Percentiles rank a stretch among this genome's conserved stretches.
phyloP scores from a whole-genome alignment of 2,329 filamentous ascomycete species.

The Leptosphaerulina australis region DNA sequence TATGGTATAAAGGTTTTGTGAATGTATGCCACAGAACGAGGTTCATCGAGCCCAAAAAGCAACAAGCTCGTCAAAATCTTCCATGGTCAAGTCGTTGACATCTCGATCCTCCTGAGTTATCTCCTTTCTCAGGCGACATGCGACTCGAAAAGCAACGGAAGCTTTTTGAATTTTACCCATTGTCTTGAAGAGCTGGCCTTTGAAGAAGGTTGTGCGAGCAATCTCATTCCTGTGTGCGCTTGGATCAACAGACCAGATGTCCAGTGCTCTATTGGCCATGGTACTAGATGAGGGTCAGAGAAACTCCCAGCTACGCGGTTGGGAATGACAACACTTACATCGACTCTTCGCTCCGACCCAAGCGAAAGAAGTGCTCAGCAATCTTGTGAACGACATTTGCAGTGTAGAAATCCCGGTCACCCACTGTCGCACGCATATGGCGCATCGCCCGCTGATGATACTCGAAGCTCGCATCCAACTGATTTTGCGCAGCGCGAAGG shows the following conservation, averaged over 20 bases:
- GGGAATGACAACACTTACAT: neutral
- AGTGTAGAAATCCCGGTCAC: neutral
- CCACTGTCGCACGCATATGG: neutral
- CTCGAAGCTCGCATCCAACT: neutral
- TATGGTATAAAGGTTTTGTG: conserved; percentile 14
- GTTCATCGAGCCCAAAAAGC: conserved; percentile 7
- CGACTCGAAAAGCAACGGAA: conserved; percentile 3
- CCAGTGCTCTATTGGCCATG: neutral
- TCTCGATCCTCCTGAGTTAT: conserved; percentile 7
- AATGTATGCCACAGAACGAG: neutral
- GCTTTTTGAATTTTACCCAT: conserved; percentile 8
- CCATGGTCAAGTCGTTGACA: conserved; percentile 2
- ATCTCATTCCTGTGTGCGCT: neutral
- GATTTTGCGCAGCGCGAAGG: neutral
- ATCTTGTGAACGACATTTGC: neutral
- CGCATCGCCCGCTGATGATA: neutral
- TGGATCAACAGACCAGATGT: neutral
- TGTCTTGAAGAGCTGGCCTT: conserved; percentile 1
- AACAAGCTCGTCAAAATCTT: conserved; percentile 7
- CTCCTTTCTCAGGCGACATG: conserved; percentile 10
- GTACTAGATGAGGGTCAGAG: neutral
- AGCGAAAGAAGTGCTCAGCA: neutral
- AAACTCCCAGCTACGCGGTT: neutral
- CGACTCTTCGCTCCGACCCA: neutral
- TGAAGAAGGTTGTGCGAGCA: neutral